Evolutionary conservation across 1,284 basidiomycete genomes (phyloP).

Genomic region (Acaromyces ingoldii): DNA sequence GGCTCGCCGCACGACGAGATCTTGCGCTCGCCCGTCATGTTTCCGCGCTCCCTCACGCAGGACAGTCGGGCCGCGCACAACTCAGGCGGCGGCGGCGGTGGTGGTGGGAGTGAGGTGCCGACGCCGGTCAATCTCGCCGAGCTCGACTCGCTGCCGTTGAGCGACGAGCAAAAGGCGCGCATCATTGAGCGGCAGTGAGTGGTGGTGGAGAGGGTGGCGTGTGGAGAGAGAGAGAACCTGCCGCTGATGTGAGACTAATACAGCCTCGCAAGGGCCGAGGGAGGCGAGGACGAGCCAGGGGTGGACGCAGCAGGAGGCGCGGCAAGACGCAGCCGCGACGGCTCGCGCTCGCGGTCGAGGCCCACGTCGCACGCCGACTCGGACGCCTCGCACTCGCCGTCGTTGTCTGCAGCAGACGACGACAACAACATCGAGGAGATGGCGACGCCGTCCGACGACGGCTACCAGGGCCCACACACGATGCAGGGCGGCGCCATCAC

Average conservation of each 20-base stretch:
- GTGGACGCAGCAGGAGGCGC: neutral
- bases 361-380: neutral
- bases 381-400: neutral
- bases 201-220: too few species aligned
- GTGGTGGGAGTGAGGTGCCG: neutral
- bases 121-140: constrained; percentile 34
- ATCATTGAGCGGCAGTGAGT: constrained; percentile 36
- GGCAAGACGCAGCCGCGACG: neutral
- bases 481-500: constrained; percentile 49
- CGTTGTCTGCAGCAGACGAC: constrained; percentile 3
- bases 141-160: constrained; percentile 34
- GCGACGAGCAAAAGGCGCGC: constrained; percentile 38
- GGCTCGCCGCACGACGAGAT: too few species aligned
- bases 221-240: too few species aligned
- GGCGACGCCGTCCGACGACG: constrained; percentile 18
- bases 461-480: constrained; percentile 41
- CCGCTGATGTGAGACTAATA: too few species aligned
- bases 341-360: neutral
- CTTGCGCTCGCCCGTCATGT: too few species aligned
- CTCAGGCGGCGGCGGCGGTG: too few species aligned
- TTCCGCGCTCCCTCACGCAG: too few species aligned
- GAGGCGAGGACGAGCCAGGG: too few species aligned
- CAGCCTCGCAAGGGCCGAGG: too few species aligned
- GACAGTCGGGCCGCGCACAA: too few species aligned
- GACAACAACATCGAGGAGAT: constrained; percentile 8